Evolutionary conservation across 805 yeast species (phyloP), one percentile per base, ranked within the genome.

Genomic region (Komagataella pastoris): DNA sequence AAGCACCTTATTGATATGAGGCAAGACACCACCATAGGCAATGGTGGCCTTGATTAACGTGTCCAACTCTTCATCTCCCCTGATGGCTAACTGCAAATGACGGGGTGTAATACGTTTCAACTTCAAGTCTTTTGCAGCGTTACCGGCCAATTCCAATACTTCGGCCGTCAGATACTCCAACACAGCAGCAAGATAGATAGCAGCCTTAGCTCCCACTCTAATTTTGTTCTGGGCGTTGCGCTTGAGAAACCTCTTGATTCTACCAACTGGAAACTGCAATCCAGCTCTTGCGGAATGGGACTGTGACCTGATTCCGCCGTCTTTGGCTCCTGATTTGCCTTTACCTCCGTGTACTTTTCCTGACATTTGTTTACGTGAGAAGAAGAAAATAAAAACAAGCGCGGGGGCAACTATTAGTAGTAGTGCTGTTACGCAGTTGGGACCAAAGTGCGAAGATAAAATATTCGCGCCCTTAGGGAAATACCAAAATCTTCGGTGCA

Each of bases 1-100:
- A 62, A 85, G 74, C 53, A 88, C 88, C 68, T 84, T 83, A 72
- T 88, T 87, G 65, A 88, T 87, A 67, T 88, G 95, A 52, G 98
- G 98, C 68, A 91, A 75, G 52, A 91, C 98, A 83, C 98, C 98
- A 76, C 98, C 98, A 61, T 84, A 88, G 45, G 97, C 97, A 66
- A 91, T 91, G 53, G 97, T 91, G 54, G 97, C 96, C 72, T 88
- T 84, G 65, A 91, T 86, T 64, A 91, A 79, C 57, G 89, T 89
- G 87, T 91, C 90, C 73, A 91, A 81, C 76, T 91, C 97, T 76
- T 91, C 97, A 80, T 91, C 98, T 70, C 90, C 91, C 81, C 98
- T 88, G 80, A 90, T 90, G 73, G 98, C 98, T 65, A 90, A 81
- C 76, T 90, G 97, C 75, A 90, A 82, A 70, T 90, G 98, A 73